Conservation (phyloP, 2,329 filamentous ascomycete genomes). For the Penicillium sp. region DNA sequence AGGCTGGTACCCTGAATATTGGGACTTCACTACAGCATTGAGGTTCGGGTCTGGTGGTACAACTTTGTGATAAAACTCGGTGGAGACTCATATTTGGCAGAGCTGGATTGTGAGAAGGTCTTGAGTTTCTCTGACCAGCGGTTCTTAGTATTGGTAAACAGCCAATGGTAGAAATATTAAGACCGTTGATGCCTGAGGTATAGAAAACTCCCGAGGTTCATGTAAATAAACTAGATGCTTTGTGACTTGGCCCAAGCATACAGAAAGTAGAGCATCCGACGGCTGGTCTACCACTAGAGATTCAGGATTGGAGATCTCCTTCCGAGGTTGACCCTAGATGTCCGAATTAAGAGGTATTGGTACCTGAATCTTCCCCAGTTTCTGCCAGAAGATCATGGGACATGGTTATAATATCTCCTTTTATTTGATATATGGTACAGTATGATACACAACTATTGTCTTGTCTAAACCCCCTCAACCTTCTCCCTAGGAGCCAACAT, state of each 20-base stretch:
- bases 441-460: too few relatives aligned
- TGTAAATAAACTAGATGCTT: too few relatives aligned
- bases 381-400: not conserved
- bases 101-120: slow-evolving; percentile 19
- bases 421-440: too few relatives aligned
- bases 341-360: not conserved
- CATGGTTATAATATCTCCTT: too few relatives aligned
- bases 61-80: slow-evolving; percentile 17
- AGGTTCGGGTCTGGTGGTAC: slow-evolving; percentile 21
- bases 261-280: too few relatives aligned
- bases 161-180: not conserved
- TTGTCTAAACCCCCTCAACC: slow-evolving; percentile 25
- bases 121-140: slow-evolving; percentile 15
- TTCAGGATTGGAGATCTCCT: too few relatives aligned
- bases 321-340: too few relatives aligned
- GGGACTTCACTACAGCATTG: slow-evolving; percentile 16
- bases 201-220: too few relatives aligned
- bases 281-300: too few relatives aligned
- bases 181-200: too few relatives aligned
- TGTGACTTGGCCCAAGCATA: too few relatives aligned
- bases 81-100: slow-evolving; percentile 13
- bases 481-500: slow-evolving; percentile 36
- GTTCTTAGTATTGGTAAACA: slow-evolving; percentile 21
- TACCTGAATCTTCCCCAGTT: not conserved
- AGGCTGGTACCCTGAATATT: slow-evolving; percentile 5